These are phyloP conservation scores for Emydomyces testavorans DNA, from an alignment of 2,329 filamentous ascomycete species.

Conservation along the genomic window DNA sequence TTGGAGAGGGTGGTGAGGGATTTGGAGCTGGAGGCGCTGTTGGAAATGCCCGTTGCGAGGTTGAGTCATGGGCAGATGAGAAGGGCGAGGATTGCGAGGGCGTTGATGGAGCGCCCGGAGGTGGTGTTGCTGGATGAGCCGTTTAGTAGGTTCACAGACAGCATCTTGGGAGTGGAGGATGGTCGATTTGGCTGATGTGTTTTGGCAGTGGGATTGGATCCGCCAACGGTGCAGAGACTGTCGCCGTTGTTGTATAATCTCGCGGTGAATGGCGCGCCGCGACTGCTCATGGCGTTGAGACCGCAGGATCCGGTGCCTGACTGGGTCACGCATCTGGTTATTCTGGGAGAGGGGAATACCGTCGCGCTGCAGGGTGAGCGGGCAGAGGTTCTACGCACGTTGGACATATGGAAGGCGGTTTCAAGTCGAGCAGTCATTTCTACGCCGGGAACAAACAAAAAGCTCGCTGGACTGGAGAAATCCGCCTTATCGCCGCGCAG, in stretches of 20 bases:
- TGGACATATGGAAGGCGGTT: conserved; percentile 25
- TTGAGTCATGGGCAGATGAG: conserved; percentile 89
- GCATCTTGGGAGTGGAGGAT: background rate
- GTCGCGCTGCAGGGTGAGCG: conserved; percentile 56
- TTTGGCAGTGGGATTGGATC: conserved; percentile 69
- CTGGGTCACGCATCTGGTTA: conserved; percentile 79
- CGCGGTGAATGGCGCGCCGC: conserved; percentile 54
- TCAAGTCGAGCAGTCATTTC: background rate
- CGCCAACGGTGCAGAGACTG: conserved; percentile 60
- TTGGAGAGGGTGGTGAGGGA: conserved; percentile 56
- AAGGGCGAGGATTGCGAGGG: conserved; percentile 75
- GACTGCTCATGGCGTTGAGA: conserved; percentile 64
- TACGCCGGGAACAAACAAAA: conserved; percentile 8
- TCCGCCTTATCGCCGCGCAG: conserved; percentile 21
- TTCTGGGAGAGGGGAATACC: conserved; percentile 56
- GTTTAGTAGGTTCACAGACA: conserved; percentile 50
- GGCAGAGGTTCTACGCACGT: conserved; percentile 43
- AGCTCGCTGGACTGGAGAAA: conserved; percentile 19
- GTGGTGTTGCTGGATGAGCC: conserved; percentile 82
- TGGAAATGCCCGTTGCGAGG: conserved; percentile 75
- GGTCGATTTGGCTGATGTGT: conserved; percentile 10
- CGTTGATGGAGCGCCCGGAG: conserved; percentile 65
- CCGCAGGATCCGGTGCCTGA: conserved; percentile 79
- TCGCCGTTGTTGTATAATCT: conserved; percentile 59
- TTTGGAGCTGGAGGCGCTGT: conserved; percentile 55